Base-by-base conservation (phyloP, 257 asterid genomes). In the Asclepias syriaca region DNA sequence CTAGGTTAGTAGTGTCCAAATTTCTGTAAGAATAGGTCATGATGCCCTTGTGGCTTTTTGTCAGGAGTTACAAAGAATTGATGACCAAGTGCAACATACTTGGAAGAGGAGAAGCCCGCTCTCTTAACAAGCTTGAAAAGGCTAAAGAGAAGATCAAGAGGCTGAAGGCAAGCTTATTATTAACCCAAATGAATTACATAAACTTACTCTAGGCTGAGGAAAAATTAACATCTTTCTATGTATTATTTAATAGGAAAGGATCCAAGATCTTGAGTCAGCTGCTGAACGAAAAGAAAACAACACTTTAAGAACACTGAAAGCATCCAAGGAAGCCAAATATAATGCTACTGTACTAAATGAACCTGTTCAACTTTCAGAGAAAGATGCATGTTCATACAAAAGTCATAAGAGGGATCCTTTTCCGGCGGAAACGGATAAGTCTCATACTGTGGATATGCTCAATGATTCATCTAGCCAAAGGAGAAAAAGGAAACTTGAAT, bases 101-200 rank as follows among this genome's bases (percentile, higher is more conserved):
- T 80, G 98, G 99, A 79, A 84, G 99, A 82, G 96, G 99, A 70
- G 97, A 95, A 80, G 89, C 99, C 43, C 87, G 89, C 54, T 78
- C 84, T 73, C 83, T 77, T 43, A 73, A 76, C 69, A 88, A 90
- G 81, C 96, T 95, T 43, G 90, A 90, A 80, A 92, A 88, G 79
- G 97, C 98, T 45, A 77, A 74, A 65, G 92, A 85, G 75, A 92
- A 86, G 89, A 90, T 91, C 68, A 81, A 78, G 72, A 95, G 81
- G 77, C 85, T 92, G 71, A 85, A 85, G 87, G 99, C 87, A 82
- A 75, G 84, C 74, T 60, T 16, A 68, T 58, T 63, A 72, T 49
- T 48, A 16, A 79, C 45, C 40, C 21, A 60, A 50, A 22, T 74
- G 39, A 18, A 54, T 72, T 66, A 71, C 73, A 57, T 71, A 68